Evolutionary conservation across 352 stramenopile species (phyloP), one percentile per base, ranked within the genome.

Genomic region (Phytophthora megakarya): DNA sequence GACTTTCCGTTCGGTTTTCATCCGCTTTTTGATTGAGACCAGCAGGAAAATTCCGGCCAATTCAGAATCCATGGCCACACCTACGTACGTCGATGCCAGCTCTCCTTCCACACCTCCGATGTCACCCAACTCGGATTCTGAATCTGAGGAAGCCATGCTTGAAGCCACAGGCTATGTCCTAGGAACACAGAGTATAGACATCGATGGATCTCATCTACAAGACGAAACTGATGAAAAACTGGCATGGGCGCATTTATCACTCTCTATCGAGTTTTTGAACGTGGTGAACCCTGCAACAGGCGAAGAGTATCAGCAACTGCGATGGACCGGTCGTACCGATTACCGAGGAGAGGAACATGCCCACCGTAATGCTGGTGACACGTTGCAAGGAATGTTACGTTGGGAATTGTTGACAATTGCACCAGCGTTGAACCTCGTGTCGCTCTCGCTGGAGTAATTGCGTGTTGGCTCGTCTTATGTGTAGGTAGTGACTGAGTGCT

Each of bases 251-350:
- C 70, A 84, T 38, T 51, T 80, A 47, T 75, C 73, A 21, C 44
- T 84, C 21, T 73, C 62, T 19, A 81, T 80, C 33, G 75, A 84
- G 58, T 80, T 81, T 57, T 38, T 81, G 16, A 65, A 70, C 39
- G 57, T 79, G 11, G 30, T 51, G 22, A 75, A 85, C 61, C 44
- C 63, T 9, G 58, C 18, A 13, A 80, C 59, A 37, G 63, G 72
- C 10, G 35, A 68, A 35, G 65, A 67, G 48, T 73, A 68, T n/a
- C 75, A 76, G 37, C 67, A 79, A 46, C 43, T 82, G 15, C 73
- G 73, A 30, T 85, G 73, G 73, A 81, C 72, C 2, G 76, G 76
- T 44, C 73, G 65, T 26, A 85, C 76, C 1, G 66, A 85, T 57
- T 85, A 82, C 71, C 73, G 72, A 19, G 70, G 61, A 48, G 61